Conservation (phyloP, 345 rosid genomes). For the Iberis pinnata region DNA sequence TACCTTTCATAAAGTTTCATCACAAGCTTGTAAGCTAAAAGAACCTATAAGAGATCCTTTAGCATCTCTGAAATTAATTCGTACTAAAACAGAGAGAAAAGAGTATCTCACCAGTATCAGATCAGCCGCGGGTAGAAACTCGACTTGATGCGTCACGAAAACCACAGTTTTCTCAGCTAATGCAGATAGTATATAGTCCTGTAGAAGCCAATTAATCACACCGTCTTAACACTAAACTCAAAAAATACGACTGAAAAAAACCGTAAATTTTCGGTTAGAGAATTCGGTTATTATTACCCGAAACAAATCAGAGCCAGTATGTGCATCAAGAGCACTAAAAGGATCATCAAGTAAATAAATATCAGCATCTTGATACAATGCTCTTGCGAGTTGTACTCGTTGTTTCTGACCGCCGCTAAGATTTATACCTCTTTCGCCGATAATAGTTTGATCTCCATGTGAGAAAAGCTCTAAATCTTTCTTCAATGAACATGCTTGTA, state of each 20-base stretch:
- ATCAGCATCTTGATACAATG: slow-evolving; percentile 98
- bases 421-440: slow-evolving; percentile 99
- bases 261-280: neutral
- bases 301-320: slow-evolving; percentile 92
- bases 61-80: slow-evolving; percentile 20
- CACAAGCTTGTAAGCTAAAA: slow-evolving; percentile 32
- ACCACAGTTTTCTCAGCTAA: slow-evolving; percentile 78
- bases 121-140: slow-evolving; percentile 92
- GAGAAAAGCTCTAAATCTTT: slow-evolving; percentile 96
- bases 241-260: neutral
- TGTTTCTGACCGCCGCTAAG: slow-evolving; percentile 99
- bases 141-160: slow-evolving; percentile 99
- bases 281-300: slow-evolving; percentile 53
- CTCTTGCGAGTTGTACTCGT: slow-evolving; percentile 98
- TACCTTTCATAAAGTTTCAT: slow-evolving; percentile 34
- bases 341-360: slow-evolving; percentile 97
- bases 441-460: slow-evolving; percentile 96
- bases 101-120: slow-evolving; percentile 70
- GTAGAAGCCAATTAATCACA: slow-evolving; percentile 34
- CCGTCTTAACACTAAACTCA: slow-evolving; percentile 11
- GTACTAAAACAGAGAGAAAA: slow-evolving; percentile 18
- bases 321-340: slow-evolving; percentile 99
- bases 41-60: slow-evolving; percentile 32
- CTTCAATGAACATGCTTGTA: slow-evolving; percentile 90
- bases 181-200: slow-evolving; percentile 93